Evolutionary conservation across 306 rosid genomes (phyloP).

Genomic region (Malus fusca): DNA sequence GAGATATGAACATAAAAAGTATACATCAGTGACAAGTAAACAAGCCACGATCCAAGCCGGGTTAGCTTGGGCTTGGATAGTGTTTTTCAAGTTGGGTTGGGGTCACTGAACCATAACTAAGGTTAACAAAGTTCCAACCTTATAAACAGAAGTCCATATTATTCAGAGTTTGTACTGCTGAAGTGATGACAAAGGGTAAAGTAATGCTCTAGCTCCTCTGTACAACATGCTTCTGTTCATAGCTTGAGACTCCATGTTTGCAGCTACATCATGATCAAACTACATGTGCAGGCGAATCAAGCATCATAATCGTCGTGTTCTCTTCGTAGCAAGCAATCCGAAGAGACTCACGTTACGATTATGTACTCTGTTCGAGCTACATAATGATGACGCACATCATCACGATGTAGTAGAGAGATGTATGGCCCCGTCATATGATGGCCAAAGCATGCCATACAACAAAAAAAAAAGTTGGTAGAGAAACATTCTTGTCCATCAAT

Average conservation of each 20-base stretch:
- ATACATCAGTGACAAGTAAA: background rate
- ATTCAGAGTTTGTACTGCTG: background rate
- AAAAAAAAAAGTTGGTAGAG: background rate
- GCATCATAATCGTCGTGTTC: conserved; percentile 33
- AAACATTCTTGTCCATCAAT: conserved; percentile 4
- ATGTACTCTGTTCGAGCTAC: conserved; percentile 35
- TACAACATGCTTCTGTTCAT: background rate
- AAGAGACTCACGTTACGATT: conserved; percentile 23
- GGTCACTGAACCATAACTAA: background rate
- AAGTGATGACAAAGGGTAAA: background rate
- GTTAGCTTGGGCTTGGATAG: background rate
- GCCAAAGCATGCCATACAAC: conserved; percentile 17
- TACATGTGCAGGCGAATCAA: conserved; percentile 30
- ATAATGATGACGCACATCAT: conserved; percentile 36
- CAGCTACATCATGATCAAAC: conserved; percentile 1
- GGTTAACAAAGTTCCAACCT: background rate
- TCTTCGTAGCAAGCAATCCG: conserved; percentile 34
- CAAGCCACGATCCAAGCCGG: background rate
- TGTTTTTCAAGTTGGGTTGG: background rate
- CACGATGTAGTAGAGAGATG: background rate
- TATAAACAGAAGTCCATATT: background rate
- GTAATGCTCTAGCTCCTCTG: background rate
- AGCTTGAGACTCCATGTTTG: background rate
- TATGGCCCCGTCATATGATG: conserved; percentile 31
- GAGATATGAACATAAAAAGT: background rate